A percentile compares a stretch with the other conserved stretches of the same genome.
phyloP scores from a whole-genome alignment of 345 rosid species.

The Geranium brycei region DNA sequence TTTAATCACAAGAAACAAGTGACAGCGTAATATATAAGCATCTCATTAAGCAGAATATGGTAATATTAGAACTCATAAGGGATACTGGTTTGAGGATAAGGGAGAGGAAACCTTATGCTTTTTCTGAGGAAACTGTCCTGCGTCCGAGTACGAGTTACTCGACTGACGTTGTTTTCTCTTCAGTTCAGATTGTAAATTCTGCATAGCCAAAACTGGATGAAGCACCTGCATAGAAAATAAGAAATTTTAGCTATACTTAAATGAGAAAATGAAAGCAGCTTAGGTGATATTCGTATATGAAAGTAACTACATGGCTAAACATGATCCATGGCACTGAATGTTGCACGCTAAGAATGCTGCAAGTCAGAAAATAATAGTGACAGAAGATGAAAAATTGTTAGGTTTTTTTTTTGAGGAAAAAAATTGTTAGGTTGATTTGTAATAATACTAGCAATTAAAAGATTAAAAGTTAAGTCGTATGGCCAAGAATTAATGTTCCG shows the following conservation, averaged over 20 bases:
- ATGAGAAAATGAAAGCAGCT: too few species aligned
- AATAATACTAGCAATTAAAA: too few species aligned
- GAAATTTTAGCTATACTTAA: neutral
- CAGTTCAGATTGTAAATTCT: neutral
- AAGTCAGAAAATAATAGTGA: too few species aligned
- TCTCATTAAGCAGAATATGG: conserved; percentile 15
- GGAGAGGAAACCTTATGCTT: conserved; percentile 21
- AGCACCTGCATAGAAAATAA: neutral
- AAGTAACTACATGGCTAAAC: too few species aligned
- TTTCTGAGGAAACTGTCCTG: conserved; percentile 11
- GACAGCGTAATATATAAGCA: conserved; percentile 5
- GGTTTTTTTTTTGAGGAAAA: too few species aligned
- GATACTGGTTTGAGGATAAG: conserved; percentile 11
- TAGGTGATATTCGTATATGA: too few species aligned
- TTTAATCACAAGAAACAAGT: neutral
- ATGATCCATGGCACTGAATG: too few species aligned
- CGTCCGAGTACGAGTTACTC: conserved; percentile 1
- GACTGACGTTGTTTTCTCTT: neutral
- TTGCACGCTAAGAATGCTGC: too few species aligned
- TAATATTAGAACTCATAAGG: conserved; percentile 10
- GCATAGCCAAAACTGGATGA: neutral
- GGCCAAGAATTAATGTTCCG: too few species aligned
- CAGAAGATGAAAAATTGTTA: too few species aligned
- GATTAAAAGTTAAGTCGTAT: too few species aligned
- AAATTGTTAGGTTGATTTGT: too few species aligned